A percentile compares a stretch with the other conserved stretches of the same genome.
Conservation (phyloP, 306 rosid species). For the Castanopsis chinensis region DNA sequence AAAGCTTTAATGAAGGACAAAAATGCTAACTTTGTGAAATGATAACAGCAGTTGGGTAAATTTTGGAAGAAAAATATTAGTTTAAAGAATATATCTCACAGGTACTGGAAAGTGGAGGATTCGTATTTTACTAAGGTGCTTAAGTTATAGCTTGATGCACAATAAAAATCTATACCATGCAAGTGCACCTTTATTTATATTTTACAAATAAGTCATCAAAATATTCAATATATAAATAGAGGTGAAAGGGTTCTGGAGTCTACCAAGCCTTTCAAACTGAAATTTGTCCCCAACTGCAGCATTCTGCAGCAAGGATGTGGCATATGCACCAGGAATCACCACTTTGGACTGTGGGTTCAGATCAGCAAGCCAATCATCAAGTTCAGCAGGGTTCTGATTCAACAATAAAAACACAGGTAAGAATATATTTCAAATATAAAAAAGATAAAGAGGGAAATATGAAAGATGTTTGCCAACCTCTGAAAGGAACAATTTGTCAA, state of each 20-base stretch:
- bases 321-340: constrained; percentile 62
- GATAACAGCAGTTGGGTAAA: background rate
- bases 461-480: constrained; percentile 58
- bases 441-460: background rate
- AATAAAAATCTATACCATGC: background rate
- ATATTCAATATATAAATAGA: background rate
- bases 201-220: background rate
- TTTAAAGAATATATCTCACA: background rate
- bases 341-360: constrained; percentile 73
- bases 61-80: background rate
- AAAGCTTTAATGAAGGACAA: background rate
- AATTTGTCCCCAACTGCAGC: constrained; percentile 69
- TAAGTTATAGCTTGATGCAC: background rate
- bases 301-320: constrained; percentile 46
- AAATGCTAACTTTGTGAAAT: background rate
- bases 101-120: background rate
- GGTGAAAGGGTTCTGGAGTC: constrained; percentile 15
- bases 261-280: constrained; percentile 98
- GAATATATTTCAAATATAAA: background rate
- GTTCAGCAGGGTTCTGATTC: constrained; percentile 89
- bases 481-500: constrained; percentile 76
- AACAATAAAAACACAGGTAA: constrained; percentile 2
- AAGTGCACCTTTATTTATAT: background rate
- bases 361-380: constrained; percentile 89
- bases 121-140: background rate